Evolutionary conservation across 2,329 filamentous ascomycete genomes (phyloP).

Genomic region (Exophiala sideris): DNA sequence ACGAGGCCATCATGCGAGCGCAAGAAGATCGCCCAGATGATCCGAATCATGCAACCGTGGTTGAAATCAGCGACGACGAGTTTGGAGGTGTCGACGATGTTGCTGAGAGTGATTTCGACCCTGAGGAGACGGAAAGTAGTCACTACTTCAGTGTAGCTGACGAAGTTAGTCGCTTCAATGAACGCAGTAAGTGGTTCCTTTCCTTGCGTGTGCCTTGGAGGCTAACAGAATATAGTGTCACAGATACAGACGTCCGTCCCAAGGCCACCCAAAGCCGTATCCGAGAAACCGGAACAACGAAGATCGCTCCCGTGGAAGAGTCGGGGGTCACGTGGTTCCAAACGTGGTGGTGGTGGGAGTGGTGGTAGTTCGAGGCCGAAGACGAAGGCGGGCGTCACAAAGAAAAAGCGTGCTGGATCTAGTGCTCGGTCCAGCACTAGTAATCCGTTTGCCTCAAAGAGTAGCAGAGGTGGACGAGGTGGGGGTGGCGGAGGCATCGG

Average conservation of each 20-base stretch:
- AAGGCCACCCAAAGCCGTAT: not conserved
- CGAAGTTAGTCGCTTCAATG: constrained; percentile 23
- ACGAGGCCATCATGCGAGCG: constrained; percentile 40
- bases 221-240: constrained; percentile 22
- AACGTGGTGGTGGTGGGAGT: not conserved
- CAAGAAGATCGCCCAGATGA: constrained; percentile 44
- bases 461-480: not conserved
- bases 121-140: constrained; percentile 25
- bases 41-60: constrained; percentile 49
- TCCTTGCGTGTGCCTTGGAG: not conserved
- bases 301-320: constrained; percentile 1
- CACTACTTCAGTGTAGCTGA: constrained; percentile 27
- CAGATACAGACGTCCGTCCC: constrained; percentile 15
- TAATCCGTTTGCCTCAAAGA: not conserved
- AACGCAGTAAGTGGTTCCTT: constrained; percentile 21
- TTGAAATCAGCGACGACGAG: constrained; percentile 45
- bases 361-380: not conserved
- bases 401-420: constrained; percentile 4
- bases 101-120: constrained; percentile 29
- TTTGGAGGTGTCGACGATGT: constrained; percentile 26
- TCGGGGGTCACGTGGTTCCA: not conserved
- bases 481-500: constrained; percentile 2
- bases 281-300: constrained; percentile 3
- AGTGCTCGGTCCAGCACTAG: constrained; percentile 5
- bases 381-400: constrained; percentile 2